Base-by-base conservation (phyloP, 2,329 filamentous ascomycete genomes). In the Zalaria obscura region DNA sequence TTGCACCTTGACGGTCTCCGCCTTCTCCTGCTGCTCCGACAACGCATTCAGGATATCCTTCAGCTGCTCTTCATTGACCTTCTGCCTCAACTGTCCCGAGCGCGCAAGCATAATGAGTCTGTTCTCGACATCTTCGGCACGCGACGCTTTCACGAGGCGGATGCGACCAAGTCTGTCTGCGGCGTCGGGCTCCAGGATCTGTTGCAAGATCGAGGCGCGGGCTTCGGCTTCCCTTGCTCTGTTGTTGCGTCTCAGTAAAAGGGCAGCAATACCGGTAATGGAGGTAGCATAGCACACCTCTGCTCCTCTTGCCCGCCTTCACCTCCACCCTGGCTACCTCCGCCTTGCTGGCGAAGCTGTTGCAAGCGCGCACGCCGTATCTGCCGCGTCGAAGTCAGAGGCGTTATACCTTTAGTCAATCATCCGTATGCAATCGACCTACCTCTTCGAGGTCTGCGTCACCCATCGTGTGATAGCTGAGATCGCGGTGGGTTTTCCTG, bases 161-260 rank as follows among this genome's bases (percentile, higher is more conserved):
- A 98, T 96, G 50, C 91, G 85, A 43, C 85, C 86, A 1, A 98
- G 75, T 9, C 91, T 83, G 66, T 98, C 91, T 46, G 86, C 83
- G 11, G 91, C 91, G 57, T 89, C 86, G 50, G 91, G 91, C 55
- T 88, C 80, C 47, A 98, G 84, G 68, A 98, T 96, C 64, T 96
- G 91, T 52, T 75, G 76, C 47, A 98, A 79, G 52, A 95, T 82
- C 45, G 76, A 72, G 54, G 78, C 69, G 45, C 86, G 82, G 33
- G 81, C 80, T 60, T 89, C 83, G 49, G 75, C 72, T 67, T 75
- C 65, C 35, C 48, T 51, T 29, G 56, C 54, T 49, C 54, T 61
- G 50, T 39, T 26, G 4, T 7, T 7, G 18, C 18, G 18, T 11
- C 10, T 33, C 31, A 35, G 35, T 26, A n/a, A 4, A 33, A 4